Evolutionary conservation across 2,329 filamentous ascomycete genomes (phyloP), one percentile per base, ranked within the genome.

Genomic region (Fusarium citri): DNA sequence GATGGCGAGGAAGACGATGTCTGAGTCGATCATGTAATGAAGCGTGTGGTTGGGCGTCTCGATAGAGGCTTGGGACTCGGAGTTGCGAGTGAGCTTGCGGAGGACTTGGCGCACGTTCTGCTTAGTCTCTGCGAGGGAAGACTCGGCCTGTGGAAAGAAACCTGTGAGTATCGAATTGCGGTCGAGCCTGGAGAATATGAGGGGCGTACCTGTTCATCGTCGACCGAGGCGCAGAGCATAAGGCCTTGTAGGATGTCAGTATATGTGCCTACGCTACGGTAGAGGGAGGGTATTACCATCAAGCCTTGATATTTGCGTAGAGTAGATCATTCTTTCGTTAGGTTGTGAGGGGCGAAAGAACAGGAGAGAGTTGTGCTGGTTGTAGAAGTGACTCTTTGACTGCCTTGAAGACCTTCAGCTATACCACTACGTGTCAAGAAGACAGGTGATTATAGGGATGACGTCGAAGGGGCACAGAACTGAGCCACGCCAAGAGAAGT

Each of bases 181-280:
- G 41, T 31, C 22, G 28, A 46, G 31, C 22, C 34, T 28, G 18
- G 18, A 22, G 25, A 23, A 43, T 49, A 23, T 42, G 30, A 28
- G 23, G n/a, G 51, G n/a, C 85, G 64, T 77, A 91, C 90, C 83
- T 92, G 89, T 77, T 94, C 92, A 79, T 98, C 94, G 81, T 98
- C 96, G 76, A 97, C 93, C 4, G 94, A 97, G 64, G 95, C 95
- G 78, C 94, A 95, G 73, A 99, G 89, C 87, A 97, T 94, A 72
- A 98, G 89, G 87, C 95, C 94, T 97, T 76, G 56, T 51, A 57
- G 34, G 50, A 40, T 45, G 73, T 77, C 62, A 76, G 70, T 26
- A 53, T 9, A 34, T 57, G 30, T 18, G 11, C 14, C 51, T 58
- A 46, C 23, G 45, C 28, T 37, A 25, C n/a, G 55, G 51, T 30